Base-by-base conservation (phyloP, 768 basidiomycete species). In the Lactarius tabidus region DNA sequence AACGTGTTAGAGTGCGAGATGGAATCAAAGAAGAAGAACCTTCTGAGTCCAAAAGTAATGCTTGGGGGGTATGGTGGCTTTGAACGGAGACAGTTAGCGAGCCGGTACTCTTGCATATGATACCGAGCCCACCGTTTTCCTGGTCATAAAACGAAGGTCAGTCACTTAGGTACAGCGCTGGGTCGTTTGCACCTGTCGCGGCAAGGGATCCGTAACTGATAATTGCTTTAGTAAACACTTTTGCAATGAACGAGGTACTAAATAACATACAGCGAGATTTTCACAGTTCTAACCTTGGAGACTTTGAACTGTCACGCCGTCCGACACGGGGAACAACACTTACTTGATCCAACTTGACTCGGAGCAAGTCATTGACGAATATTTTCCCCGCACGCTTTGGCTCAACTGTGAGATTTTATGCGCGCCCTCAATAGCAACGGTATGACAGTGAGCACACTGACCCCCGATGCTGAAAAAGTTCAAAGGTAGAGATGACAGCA, bases 341-440 rank as follows among this genome's bases (percentile, higher is more conserved):
- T 69, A 84, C 90, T 80, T 90, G 85, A 52, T 89, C 83, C 45
- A 96, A 76, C 78, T 78, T 26, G 93, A 74, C 57, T 90, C 86
- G n/a, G 62, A 83, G 76, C 29, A 94, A 78, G 74, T 93, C 90
- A 51, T 81, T 78, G 67, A 93, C 86, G 74, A 95, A 95, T 69
- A 95, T 96, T 64, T 85, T 92, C 9, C 88, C 91, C 18, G 93
- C 94, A 5, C 95, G 85, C 94, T 95, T 95, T n/a, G 88, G 87
- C 0, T 85, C 85, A 39, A 84, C 83, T 83, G 64, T 20, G 17
- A 41, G 54, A n/a, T 17, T 4, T 23, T 18, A 14, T 51, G 36
- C 28, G n/a, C 14, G 23, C 43, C 17, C 38, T 57, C 18, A n/a
- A 28, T 7, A 6, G 35, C 17, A 53, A 28, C 48, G n/a, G n/a